These are phyloP conservation scores for Termitomyces sp. DNA, from an alignment of 768 basidiomycete species.

Conservation along the genomic window DNA sequence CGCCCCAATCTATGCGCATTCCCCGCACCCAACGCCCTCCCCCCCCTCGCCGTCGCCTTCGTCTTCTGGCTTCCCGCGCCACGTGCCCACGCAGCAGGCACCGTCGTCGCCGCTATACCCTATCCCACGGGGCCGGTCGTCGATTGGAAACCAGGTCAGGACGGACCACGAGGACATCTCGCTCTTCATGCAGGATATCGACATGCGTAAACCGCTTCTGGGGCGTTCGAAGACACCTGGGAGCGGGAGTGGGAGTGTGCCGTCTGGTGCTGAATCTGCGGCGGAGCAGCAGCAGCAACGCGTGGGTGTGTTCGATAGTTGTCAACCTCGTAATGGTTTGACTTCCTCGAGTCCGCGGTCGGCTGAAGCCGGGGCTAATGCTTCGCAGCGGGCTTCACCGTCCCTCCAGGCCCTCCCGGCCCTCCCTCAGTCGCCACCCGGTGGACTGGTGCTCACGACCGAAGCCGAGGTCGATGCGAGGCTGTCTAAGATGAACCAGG, in stretches of 20 bases:
- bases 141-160: constrained; percentile 20
- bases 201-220: constrained; percentile 59
- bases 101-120: not conserved
- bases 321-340: not conserved
- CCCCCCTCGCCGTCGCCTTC: not conserved
- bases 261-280: not conserved
- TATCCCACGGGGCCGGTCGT: not conserved
- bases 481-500: constrained; percentile 60
- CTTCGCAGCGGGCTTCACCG: not conserved
- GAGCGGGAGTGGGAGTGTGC: not conserved
- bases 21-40: not conserved
- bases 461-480: constrained; percentile 62
- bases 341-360: not conserved
- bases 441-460: constrained; percentile 57
- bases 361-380: not conserved
- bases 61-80: not conserved
- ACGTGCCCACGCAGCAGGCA: not conserved
- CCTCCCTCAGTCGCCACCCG: constrained; percentile 15
- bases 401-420: not conserved
- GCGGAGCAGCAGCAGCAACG: not conserved
- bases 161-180: constrained; percentile 78
- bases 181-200: constrained; percentile 73
- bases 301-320: not conserved
- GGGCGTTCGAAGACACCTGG: constrained; percentile 25
- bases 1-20: not conserved